Percentiles rank a stretch among this genome's conserved stretches.
These are phyloP conservation scores for Rosa persica DNA, from an alignment of 306 rosid genomes.

Conservation along the genomic window DNA sequence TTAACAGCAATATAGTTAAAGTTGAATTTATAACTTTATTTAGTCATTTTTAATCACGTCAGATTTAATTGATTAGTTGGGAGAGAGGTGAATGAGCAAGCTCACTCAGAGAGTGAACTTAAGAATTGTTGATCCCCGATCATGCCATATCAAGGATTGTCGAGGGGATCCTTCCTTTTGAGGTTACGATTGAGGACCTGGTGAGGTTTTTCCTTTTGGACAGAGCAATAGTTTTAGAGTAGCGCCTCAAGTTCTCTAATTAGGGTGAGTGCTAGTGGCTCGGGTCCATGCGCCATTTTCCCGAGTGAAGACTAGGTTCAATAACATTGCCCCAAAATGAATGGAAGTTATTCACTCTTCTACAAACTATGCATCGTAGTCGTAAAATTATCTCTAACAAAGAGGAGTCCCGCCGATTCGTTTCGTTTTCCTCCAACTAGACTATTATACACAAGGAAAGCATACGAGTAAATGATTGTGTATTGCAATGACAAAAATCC, in stretches of 20 bases:
- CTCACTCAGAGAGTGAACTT: too few species aligned
- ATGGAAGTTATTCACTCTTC: too few species aligned
- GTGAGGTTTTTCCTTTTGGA: too few species aligned
- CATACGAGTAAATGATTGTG: not conserved
- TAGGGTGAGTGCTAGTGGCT: not conserved
- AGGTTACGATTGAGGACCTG: not conserved
- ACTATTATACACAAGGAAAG: not conserved
- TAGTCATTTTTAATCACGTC: too few species aligned
- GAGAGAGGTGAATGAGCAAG: too few species aligned
- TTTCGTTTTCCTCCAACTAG: not conserved
- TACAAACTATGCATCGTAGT: not conserved
- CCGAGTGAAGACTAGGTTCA: not conserved
- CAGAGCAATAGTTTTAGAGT: too few species aligned
- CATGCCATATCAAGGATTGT: not conserved
- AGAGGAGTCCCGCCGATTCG: not conserved
- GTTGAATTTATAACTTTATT: too few species aligned
- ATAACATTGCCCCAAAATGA: not conserved
- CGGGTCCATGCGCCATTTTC: not conserved
- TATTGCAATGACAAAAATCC: not conserved
- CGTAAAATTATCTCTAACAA: not conserved
- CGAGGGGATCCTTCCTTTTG: not conserved
- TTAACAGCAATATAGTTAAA: too few species aligned
- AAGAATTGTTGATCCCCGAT: not conserved
- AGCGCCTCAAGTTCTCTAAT: not conserved
- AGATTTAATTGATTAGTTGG: too few species aligned